These are phyloP conservation scores for Xylariaceae sp. DNA, from an alignment of 2,329 filamentous ascomycete genomes.

Conservation along the genomic window DNA sequence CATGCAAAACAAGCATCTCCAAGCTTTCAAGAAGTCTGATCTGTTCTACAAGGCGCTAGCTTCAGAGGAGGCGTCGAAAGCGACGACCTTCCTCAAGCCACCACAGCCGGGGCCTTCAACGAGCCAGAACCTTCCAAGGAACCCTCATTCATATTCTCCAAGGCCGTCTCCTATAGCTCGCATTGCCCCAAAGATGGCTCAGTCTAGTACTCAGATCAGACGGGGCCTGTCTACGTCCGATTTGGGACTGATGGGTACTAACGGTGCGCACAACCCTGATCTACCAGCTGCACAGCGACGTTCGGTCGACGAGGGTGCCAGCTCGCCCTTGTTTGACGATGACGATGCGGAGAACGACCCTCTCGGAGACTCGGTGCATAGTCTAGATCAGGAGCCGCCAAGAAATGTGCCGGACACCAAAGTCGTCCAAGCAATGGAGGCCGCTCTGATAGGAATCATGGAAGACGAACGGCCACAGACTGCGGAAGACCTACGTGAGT, in stretches of 20 bases:
- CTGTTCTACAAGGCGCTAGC: slow-evolving; percentile 94
- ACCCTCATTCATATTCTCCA: slow-evolving; percentile 36
- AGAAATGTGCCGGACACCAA: slow-evolving; percentile 62
- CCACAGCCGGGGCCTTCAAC: slow-evolving; percentile 23
- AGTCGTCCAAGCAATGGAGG: slow-evolving; percentile 88
- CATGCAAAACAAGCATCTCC: slow-evolving; percentile 75
- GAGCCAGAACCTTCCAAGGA: slow-evolving; percentile 24
- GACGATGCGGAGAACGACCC: slow-evolving; percentile 70
- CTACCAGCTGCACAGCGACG: slow-evolving; percentile 45
- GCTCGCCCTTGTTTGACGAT: slow-evolving; percentile 68
- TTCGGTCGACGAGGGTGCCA: slow-evolving; percentile 63
- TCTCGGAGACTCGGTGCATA: slow-evolving; percentile 66
- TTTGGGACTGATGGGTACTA: slow-evolving; percentile 35
- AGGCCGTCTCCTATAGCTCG: slow-evolving; percentile 42
- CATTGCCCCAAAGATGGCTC: slow-evolving; percentile 35
- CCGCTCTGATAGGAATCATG: slow-evolving; percentile 87
- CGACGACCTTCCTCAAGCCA: slow-evolving; percentile 18
- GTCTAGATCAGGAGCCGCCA: slow-evolving; percentile 67
- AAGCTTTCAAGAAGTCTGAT: slow-evolving; percentile 85
- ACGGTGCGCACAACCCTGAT: slow-evolving; percentile 35
- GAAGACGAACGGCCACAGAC: slow-evolving; percentile 65
- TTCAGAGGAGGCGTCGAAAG: slow-evolving; percentile 66
- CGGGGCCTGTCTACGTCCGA: slow-evolving; percentile 46
- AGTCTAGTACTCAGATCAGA: slow-evolving; percentile 28
- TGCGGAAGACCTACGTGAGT: slow-evolving; percentile 59